phyloP scores from a whole-genome alignment of 2,329 filamentous ascomycete species.

The Xylariaceae sp. region DNA sequence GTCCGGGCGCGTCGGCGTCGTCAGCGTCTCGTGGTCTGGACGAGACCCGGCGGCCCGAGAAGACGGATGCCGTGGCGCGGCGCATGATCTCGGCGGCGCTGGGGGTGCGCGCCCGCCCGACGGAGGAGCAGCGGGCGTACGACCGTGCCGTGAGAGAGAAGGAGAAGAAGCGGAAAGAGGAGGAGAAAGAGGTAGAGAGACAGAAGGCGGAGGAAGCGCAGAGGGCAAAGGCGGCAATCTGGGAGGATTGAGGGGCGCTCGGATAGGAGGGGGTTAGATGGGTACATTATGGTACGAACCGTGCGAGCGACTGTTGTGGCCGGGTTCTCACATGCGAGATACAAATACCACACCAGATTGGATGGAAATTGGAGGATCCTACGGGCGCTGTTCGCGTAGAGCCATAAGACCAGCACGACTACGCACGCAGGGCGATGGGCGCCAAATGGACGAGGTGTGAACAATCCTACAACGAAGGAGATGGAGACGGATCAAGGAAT shows the following conservation, averaged over 20 bases:
- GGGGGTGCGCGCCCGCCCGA: slow-evolving; percentile 74
- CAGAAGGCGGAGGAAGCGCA: slow-evolving; percentile 61
- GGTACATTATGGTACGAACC: no score
- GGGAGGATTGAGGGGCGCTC: slow-evolving; percentile 60
- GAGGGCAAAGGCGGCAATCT: slow-evolving; percentile 76
- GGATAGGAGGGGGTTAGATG: not conserved
- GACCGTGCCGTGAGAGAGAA: slow-evolving; percentile 78
- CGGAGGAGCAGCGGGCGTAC: slow-evolving; percentile 84
- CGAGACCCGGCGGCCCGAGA: slow-evolving; percentile 57
- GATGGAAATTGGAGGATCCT: no score
- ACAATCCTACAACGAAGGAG: no score
- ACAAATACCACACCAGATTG: no score
- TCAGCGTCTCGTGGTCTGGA: slow-evolving; percentile 5
- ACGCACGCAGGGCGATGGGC: no score
- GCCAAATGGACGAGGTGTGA: no score
- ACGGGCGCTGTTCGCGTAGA: no score
- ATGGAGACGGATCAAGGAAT: no score
- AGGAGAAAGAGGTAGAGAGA: slow-evolving; percentile 63
- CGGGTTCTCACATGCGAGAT: no score
- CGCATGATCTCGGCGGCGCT: slow-evolving; percentile 86
- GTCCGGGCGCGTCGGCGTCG: slow-evolving; percentile 7
- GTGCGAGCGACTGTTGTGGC: no score
- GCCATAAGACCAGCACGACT: no score
- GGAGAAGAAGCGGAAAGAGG: slow-evolving; percentile 72
- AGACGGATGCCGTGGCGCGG: slow-evolving; percentile 86